Evolutionary conservation across 208 protist genomes (phyloP).

Genomic region (Leishmania major): DNA sequence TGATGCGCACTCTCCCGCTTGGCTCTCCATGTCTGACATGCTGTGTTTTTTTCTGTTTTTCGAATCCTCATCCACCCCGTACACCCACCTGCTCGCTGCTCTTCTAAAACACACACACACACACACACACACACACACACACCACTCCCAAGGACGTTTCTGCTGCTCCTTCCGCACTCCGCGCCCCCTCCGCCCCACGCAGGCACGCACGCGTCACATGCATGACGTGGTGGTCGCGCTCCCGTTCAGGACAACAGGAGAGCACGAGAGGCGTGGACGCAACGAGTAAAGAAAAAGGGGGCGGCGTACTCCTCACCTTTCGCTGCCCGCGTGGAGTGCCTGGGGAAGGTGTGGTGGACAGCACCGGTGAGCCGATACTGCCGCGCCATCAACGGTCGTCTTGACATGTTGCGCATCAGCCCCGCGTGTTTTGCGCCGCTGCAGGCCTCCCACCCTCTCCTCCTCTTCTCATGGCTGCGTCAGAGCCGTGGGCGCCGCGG

Average conservation of each 20-base stretch:
- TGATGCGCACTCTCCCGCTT: not conserved
- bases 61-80: not conserved
- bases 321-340: not conserved
- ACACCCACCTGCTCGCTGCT: too few species aligned
- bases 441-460: conserved; percentile 11
- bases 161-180: not conserved
- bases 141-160: not conserved
- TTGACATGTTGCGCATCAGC: conserved; percentile 2
- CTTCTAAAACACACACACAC: too few species aligned
- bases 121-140: too few species aligned
- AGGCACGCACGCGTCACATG: not conserved
- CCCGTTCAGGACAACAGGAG: not conserved
- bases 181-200: not conserved
- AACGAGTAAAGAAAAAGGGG: not conserved
- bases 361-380: not conserved
- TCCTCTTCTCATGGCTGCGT: conserved; percentile 24
- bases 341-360: not conserved
- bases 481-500: conserved; percentile 29
- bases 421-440: not conserved
- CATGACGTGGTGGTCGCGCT: not conserved
- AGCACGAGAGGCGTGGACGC: not conserved
- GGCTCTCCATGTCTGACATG: not conserved
- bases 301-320: not conserved
- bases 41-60: not conserved
- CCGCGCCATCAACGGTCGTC: not conserved